phyloP scores from a whole-genome alignment of 805 yeast species.

The Yarrowia divulgata region DNA sequence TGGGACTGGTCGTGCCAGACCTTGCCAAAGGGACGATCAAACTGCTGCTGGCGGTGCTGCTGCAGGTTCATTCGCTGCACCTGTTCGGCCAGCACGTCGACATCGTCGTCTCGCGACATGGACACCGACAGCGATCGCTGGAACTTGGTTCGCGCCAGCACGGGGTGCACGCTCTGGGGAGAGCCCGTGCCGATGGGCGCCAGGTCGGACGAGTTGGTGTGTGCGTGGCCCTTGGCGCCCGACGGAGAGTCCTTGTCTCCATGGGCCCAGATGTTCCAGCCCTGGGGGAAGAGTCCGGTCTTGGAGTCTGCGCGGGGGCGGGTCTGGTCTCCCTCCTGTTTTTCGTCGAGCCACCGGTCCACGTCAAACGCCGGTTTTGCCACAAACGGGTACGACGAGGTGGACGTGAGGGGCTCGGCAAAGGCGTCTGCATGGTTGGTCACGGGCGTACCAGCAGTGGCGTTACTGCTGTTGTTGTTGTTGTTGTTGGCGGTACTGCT shows the following conservation, averaged over 20 bases:
- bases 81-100: slow-evolving; percentile 31
- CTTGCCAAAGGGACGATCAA: slow-evolving; percentile 25
- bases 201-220: slow-evolving; percentile 30
- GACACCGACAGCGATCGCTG: slow-evolving; percentile 36
- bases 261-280: slow-evolving; percentile 39
- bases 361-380: slow-evolving; percentile 36
- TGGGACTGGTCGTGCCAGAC: slow-evolving; percentile 36
- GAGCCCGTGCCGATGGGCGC: slow-evolving; percentile 35
- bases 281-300: slow-evolving; percentile 32
- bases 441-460: slow-evolving; percentile 8
- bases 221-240: slow-evolving; percentile 14
- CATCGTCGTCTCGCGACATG: slow-evolving; percentile 30
- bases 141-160: slow-evolving; percentile 35
- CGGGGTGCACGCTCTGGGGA: slow-evolving; percentile 33
- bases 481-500: slow-evolving; percentile 6
- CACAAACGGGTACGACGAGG: slow-evolving; percentile 36
- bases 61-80: slow-evolving; percentile 33
- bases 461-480: background rate
- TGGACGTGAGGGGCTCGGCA: slow-evolving; percentile 38
- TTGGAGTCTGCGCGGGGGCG: slow-evolving; percentile 34
- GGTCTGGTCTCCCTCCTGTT: background rate
- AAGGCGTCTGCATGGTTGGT: slow-evolving; percentile 23
- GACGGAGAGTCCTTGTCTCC: slow-evolving; percentile 28
- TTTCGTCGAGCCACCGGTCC: slow-evolving; percentile 36
- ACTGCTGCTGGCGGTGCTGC: slow-evolving; percentile 14